Evolutionary conservation across 2,329 filamentous ascomycete genomes (phyloP).

Genomic region (Fusarium sp.): DNA sequence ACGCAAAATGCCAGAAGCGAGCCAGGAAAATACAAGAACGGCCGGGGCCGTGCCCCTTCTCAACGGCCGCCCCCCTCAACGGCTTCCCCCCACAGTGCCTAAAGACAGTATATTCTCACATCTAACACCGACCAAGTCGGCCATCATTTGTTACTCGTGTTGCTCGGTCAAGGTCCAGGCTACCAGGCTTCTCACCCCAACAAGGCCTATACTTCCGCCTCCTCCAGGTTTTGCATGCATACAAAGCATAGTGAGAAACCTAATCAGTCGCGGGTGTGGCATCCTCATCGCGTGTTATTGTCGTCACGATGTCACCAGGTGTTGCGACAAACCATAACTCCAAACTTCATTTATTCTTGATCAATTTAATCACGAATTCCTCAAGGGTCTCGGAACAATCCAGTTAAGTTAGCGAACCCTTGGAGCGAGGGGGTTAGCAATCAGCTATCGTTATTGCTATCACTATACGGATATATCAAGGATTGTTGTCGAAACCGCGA

Average conservation of each 20-base stretch:
- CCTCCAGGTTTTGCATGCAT: constrained; percentile 45
- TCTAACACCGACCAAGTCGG: constrained; percentile 27
- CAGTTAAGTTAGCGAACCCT: not conserved
- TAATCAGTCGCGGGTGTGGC: constrained; percentile 42
- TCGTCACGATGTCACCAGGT: constrained; percentile 41
- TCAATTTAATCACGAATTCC: constrained; percentile 6
- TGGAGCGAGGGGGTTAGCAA: constrained; percentile 23
- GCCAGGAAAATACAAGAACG: constrained; percentile 41
- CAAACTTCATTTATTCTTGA: constrained; percentile 19
- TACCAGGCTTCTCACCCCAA: constrained; percentile 9
- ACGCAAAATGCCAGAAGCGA: constrained; percentile 32
- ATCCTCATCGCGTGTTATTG: constrained; percentile 45
- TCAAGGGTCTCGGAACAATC: constrained; percentile 6
- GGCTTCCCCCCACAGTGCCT: constrained; percentile 39
- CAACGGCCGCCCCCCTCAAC: constrained; percentile 46
- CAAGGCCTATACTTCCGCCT: constrained; percentile 17
- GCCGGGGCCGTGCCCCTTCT: constrained; percentile 45
- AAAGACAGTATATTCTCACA: constrained; percentile 13
- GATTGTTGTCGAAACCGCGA: constrained; percentile 27
- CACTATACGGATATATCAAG: constrained; percentile 20
- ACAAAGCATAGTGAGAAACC: constrained; percentile 41
- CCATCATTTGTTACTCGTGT: constrained; percentile 21
- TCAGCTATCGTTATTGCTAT: constrained; percentile 6
- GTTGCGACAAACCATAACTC: constrained; percentile 13
- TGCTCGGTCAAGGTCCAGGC: constrained; percentile 27